Evolutionary conservation across 306 rosid species (phyloP), one percentile per base, ranked within the genome.

Genomic region (Lathyrus sativus): DNA sequence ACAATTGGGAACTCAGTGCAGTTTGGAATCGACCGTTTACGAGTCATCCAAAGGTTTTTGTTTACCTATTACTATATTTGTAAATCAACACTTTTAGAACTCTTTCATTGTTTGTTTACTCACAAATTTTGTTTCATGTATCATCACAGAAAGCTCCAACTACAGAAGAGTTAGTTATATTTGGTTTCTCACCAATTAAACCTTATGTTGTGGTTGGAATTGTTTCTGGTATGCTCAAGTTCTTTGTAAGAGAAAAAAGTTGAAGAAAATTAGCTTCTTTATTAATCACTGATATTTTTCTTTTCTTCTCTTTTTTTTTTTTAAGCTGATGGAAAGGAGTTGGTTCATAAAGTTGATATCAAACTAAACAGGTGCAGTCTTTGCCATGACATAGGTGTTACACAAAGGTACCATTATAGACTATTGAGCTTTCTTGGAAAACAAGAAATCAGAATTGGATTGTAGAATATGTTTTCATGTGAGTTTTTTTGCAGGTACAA

Each of bases 31-130:
- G 90, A 49, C 85, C 96, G 17, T 88, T 80, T 62, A 65, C 66
- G 1, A 87, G 93, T 80, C 96, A 91, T 38, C 91, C 96, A 15
- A 91, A 91, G 84, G 91, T 83, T 28, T 10, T 42, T 56, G 28
- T 44, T 37, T 44, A 6, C 2, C 18, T 56, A 5, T 2, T 44
- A 38, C 2, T 3, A 12, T 6, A 48, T 18, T 61, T 35, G 0
- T 42, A 54, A 54, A 65, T 41, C 10, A 62, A 61, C 43, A 15
- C 10, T 39, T 59, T 41, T 61, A 26, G 3, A 15, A 61, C 59
- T 54, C 28, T 31, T 13, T 2, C 6, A 29, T 57, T 26, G 39
- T 50, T 51, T 37, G 0, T 45, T 57, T 6, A 18, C 42, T 37
- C 33, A 24, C 19, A 18, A 29, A n/a, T 7, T 35, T 0, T 31